These are phyloP conservation scores for Cardamine chenopodiifolia DNA, from an alignment of 345 rosid species.

Conservation along the genomic window DNA sequence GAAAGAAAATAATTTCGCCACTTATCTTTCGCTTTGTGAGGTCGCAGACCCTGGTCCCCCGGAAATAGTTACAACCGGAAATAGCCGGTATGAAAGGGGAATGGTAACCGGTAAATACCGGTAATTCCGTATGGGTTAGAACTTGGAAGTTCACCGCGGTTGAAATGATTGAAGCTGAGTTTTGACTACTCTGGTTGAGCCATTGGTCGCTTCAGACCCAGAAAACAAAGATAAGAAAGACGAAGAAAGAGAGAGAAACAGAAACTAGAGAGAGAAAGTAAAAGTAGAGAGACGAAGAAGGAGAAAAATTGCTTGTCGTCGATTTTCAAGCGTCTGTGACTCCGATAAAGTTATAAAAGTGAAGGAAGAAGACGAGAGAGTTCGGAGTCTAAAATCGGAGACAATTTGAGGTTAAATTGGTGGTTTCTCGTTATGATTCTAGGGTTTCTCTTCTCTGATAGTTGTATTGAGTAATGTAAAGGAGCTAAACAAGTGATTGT, in stretches of 20 bases:
- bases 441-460: constrained; percentile 28
- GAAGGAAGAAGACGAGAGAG: constrained; percentile 40
- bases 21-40: constrained; percentile 35
- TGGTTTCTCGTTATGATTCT: constrained; percentile 22
- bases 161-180: constrained; percentile 61
- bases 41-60: constrained; percentile 49
- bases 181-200: constrained; percentile 74
- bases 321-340: constrained; percentile 44
- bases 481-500: constrained; percentile 37
- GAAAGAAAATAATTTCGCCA: constrained; percentile 31
- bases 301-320: constrained; percentile 22
- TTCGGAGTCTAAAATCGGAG: constrained; percentile 45
- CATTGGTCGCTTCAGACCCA: constrained; percentile 46
- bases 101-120: constrained; percentile 53
- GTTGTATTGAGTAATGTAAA: constrained; percentile 25
- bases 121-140: constrained; percentile 57
- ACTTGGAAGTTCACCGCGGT: constrained; percentile 84
- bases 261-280: constrained; percentile 16
- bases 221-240: constrained; percentile 38
- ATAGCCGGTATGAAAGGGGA: constrained; percentile 43
- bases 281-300: constrained; percentile 12
- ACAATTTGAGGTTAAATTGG: constrained; percentile 34
- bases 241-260: constrained; percentile 36
- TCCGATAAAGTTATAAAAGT: constrained; percentile 15
- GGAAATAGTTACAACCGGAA: constrained; percentile 47